Evolutionary conservation across 306 rosid genomes (phyloP).

Genomic region (Castanea crenata): DNA sequence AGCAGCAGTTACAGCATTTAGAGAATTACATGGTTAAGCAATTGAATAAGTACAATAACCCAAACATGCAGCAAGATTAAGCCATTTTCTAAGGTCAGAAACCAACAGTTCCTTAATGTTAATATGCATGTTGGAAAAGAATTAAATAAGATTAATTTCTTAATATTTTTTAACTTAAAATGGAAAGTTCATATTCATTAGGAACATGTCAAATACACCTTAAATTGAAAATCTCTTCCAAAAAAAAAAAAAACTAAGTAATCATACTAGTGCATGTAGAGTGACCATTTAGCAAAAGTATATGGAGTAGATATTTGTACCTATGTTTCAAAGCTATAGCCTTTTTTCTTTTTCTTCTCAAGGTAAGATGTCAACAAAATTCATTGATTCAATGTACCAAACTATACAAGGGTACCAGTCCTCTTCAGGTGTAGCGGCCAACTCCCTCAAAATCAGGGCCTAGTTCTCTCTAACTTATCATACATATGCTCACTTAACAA

Average conservation of each 20-base stretch:
- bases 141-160: too few species aligned
- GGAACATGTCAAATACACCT: too few species aligned
- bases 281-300: too few species aligned
- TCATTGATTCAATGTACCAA: not conserved
- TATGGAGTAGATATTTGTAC: not conserved
- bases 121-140: too few species aligned
- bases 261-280: too few species aligned
- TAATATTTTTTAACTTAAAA: too few species aligned
- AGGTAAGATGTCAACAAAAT: not conserved
- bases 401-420: not conserved
- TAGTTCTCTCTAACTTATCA: not conserved
- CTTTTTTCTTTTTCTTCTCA: not conserved
- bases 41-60: too few species aligned
- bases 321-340: not conserved
- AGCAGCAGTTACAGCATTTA: not conserved
- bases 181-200: too few species aligned
- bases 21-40: too few species aligned
- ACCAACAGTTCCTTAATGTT: too few species aligned
- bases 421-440: not conserved
- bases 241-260: too few species aligned
- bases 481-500: not conserved
- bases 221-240: rapidly evolving
- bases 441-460: not conserved
- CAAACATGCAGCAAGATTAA: too few species aligned
- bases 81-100: not conserved